Evolutionary conservation across 106 monocot genomes (phyloP).

Genomic region (Dioscorea dumetorum): DNA sequence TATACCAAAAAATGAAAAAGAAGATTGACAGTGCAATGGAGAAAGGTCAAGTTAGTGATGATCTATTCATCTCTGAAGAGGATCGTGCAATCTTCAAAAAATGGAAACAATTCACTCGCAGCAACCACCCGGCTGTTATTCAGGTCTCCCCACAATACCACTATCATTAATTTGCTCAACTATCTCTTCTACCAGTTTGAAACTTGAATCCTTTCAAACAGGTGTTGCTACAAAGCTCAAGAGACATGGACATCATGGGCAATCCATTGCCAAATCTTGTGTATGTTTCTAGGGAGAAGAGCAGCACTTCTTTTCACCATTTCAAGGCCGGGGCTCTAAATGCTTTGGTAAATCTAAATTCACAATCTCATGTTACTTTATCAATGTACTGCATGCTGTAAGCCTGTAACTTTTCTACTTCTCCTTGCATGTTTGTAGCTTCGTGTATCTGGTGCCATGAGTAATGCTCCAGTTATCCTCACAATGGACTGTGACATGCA

Average conservation of each 20-base stretch:
- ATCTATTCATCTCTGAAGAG: slow-evolving; percentile 11
- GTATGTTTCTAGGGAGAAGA: slow-evolving; percentile 61
- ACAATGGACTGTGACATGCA: slow-evolving; percentile 69
- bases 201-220: not conserved
- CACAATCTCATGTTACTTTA: no score
- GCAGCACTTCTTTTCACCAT: slow-evolving; percentile 27
- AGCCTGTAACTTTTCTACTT: not conserved
- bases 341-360: slow-evolving; percentile 30
- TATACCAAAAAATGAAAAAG: slow-evolving; percentile 45
- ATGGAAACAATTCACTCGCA: slow-evolving; percentile 28
- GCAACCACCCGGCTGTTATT: slow-evolving; percentile 40
- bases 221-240: slow-evolving; percentile 42
- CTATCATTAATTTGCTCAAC: not conserved
- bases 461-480: slow-evolving; percentile 49
- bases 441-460: slow-evolving; percentile 50
- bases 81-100: slow-evolving; percentile 21
- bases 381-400: not conserved
- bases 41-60: slow-evolving; percentile 19
- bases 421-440: slow-evolving; percentile 9
- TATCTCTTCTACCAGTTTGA: not conserved
- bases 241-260: slow-evolving; percentile 26
- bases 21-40: slow-evolving; percentile 24
- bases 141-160: slow-evolving; percentile 14
- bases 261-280: slow-evolving; percentile 35
- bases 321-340: slow-evolving; percentile 85